Base-by-base conservation (phyloP, 1,284 basidiomycete species). In the Ustilago tritici region DNA sequence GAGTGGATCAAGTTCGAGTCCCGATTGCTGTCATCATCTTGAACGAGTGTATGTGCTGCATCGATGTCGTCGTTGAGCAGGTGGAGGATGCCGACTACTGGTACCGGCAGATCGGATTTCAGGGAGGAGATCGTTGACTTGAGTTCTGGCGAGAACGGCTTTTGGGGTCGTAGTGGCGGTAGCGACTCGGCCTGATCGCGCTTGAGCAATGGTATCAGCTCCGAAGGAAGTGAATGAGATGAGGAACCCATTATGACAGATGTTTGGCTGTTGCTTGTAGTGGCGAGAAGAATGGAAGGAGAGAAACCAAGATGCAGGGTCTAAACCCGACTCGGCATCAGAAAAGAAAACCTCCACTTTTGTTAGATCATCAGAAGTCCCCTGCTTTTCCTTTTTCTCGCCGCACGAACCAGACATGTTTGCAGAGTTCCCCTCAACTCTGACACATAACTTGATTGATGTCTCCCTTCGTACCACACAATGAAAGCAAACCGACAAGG, bases 11-110 rank as follows among this genome's bases (percentile, higher is more conserved):
- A 43, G 49, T 80, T 68, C 4, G 66, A 79, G 36, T 73, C 58
- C 14, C 35, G 23, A 35, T 70, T 70, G 4, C n/a, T 19, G 10
- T 81, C 80, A 56, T 82, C 71, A 40, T 71, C 56, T 34, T 82
- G 80, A 0, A 65, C 79, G 1, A 82, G 55, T 1, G 65, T 59
- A 36, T 79, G 79, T 1, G 80, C 80, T 9, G 73, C 49, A 12
- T 68, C 61, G 17, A 81, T 35, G 50, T 81, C 79, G 60, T 81
- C 79, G 59, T 81, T 81, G 56, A 81, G 69, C 36, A 81, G 65
- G 46, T 81, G 77, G 0, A 81, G 68, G 12, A 75, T 64, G 19
- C 50, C 77, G 2, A 56, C 52, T 2, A 78, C 54, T 2, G 70
- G 63, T 1, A 53, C 19, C 1, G 78, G 63, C 9, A 32, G 41